These are phyloP conservation scores for Dictyostelium intermedium DNA, from an alignment of 78 protist species.

Conservation along the genomic window DNA sequence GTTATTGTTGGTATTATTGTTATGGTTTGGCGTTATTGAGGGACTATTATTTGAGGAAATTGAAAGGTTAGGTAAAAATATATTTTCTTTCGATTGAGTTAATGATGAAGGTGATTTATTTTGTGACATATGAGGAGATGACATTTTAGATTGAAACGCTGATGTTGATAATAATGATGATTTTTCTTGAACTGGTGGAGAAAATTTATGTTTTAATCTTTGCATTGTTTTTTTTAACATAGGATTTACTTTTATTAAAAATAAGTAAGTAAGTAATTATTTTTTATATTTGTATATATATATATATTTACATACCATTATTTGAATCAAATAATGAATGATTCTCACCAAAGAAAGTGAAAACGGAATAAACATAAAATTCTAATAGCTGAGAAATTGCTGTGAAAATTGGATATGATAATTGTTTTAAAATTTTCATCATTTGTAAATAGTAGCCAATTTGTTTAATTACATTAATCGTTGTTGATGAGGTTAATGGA, in stretches of 20 bases:
- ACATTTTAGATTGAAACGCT: constrained; percentile 30
- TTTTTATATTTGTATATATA: not conserved
- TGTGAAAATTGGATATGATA: constrained; percentile 64
- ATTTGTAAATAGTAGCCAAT: constrained; percentile 80
- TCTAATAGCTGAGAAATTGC: constrained; percentile 77
- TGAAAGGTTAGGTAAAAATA: constrained; percentile 6
- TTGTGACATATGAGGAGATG: constrained; percentile 40
- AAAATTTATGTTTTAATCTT: constrained; percentile 48
- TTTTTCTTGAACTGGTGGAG: constrained; percentile 12
- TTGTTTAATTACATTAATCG: constrained; percentile 67
- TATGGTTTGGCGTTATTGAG: not conserved
- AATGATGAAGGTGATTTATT: not conserved
- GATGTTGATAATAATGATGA: constrained; percentile 15
- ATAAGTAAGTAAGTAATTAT: not conserved
- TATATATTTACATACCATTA: not conserved
- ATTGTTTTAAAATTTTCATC: constrained; percentile 75
- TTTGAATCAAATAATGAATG: not conserved
- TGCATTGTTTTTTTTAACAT: constrained; percentile 59
- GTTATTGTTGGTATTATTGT: not conserved
- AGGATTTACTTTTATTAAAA: constrained; percentile 19
- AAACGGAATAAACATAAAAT: constrained; percentile 72
- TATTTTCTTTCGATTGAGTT: not conserved
- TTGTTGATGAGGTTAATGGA: constrained; percentile 68
- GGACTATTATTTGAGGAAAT: not conserved
- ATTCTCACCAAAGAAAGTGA: constrained; percentile 45